A percentile compares a stretch with the other conserved stretches of the same genome.
These are phyloP conservation scores for Blastobotrys attinorum DNA, from an alignment of 805 yeast genomes.

Conservation along the genomic window DNA sequence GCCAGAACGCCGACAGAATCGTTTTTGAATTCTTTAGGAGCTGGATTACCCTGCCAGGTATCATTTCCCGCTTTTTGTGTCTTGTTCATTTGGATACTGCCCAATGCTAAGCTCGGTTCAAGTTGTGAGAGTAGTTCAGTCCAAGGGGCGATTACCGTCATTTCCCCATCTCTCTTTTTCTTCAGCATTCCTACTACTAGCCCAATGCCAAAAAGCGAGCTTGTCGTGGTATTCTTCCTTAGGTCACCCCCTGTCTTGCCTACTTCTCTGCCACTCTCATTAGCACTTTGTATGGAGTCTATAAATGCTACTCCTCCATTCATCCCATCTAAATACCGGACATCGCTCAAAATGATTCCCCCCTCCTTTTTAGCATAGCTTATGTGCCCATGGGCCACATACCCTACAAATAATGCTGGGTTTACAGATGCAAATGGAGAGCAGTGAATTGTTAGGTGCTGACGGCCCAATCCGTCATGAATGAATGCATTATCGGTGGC, in stretches of 20 bases:
- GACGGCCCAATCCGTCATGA: not conserved
- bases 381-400: constrained; percentile 23
- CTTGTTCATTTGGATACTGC: too few species aligned
- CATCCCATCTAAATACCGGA: constrained; percentile 31
- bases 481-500: not conserved
- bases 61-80: too few species aligned
- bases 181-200: constrained; percentile 23
- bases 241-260: not conserved
- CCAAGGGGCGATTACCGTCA: constrained; percentile 27
- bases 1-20: constrained; percentile 11
- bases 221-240: not conserved
- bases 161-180: constrained; percentile 28
- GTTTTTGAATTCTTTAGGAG: not conserved
- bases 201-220: constrained; percentile 20
- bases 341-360: constrained; percentile 21
- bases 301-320: constrained; percentile 25
- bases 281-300: not conserved
- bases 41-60: too few species aligned
- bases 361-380: constrained; percentile 13
- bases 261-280: not conserved
- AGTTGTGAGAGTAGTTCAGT: too few species aligned
- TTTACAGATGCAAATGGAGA: constrained; percentile 30
- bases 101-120: too few species aligned
- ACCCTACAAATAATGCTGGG: constrained; percentile 28
- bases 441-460: constrained; percentile 16